Percentiles rank a stretch among this genome's conserved stretches.
Conservation (phyloP, 495 filamentous ascomycete genomes). For the Xylaria bambusicola region DNA sequence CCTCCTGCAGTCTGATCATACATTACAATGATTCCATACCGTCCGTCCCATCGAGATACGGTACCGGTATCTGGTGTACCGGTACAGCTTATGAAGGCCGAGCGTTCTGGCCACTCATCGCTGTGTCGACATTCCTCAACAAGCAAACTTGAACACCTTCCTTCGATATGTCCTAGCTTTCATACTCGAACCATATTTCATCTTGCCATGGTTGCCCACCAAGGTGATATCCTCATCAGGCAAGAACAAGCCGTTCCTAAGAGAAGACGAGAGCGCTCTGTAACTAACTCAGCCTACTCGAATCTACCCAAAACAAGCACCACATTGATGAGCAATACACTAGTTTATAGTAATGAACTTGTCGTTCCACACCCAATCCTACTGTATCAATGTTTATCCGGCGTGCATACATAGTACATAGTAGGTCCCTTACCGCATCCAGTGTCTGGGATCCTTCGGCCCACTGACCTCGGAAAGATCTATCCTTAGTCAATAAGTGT, state of each 20-base stretch:
- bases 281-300: too few relatives aligned
- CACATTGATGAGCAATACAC: too few relatives aligned
- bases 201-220: neutral
- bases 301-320: neutral
- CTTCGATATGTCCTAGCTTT: neutral
- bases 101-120: neutral
- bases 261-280: neutral
- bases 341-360: too few relatives aligned
- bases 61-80: too few relatives aligned
- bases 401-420: too few relatives aligned
- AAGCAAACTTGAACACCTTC: neutral
- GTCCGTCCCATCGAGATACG: too few relatives aligned
- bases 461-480: slow-evolving; percentile 16
- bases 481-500: slow-evolving; percentile 7
- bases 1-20: neutral
- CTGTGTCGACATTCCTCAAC: neutral
- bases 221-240: neutral
- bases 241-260: neutral
- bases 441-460: neutral
- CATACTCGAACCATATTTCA: neutral
- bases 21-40: too few relatives aligned
- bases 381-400: slow-evolving; percentile 10
- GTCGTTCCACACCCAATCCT: slow-evolving; percentile 4
- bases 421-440: neutral
- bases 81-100: neutral